A percentile compares a stretch with the other conserved stretches of the same genome.
Conservation (phyloP, 2,329 filamentous ascomycete genomes). For the Pochonia chlamydosporia region DNA sequence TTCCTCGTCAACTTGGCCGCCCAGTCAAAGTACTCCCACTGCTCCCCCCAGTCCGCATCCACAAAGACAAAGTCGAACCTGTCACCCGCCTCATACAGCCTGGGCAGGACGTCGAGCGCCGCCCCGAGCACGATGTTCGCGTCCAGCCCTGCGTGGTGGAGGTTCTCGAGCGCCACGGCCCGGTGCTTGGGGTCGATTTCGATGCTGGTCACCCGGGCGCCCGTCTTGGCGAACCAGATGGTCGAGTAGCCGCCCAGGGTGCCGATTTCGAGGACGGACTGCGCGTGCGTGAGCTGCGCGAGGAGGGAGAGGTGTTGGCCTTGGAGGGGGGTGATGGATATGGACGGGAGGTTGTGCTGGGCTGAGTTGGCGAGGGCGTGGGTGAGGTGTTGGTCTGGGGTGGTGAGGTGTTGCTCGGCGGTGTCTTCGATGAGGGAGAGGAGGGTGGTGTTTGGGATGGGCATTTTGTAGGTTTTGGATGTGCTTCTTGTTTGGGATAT, state of each 20-base stretch:
- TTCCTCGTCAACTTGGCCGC: conserved; percentile 33
- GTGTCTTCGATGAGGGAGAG: not conserved
- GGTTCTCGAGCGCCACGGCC: conserved; percentile 40
- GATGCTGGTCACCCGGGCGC: conserved; percentile 39
- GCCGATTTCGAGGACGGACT: conserved; percentile 45
- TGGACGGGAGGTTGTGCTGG: conserved; percentile 26
- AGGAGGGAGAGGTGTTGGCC: conserved; percentile 35
- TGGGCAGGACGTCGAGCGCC: conserved; percentile 32
- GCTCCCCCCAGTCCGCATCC: conserved; percentile 45
- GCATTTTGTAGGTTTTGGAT: not conserved
- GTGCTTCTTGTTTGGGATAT: not conserved
- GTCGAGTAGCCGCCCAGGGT: conserved; percentile 49
- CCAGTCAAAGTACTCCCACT: conserved; percentile 42
- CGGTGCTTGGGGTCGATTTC: conserved; percentile 41
- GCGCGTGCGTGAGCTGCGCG: conserved; percentile 26
- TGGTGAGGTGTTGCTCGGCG: not conserved
- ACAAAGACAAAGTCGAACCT: conserved; percentile 47
- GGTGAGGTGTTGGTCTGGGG: not conserved
- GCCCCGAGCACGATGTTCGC: conserved; percentile 40
- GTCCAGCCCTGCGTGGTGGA: conserved; percentile 28
- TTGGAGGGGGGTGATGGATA: conserved; percentile 27
- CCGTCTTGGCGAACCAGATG: conserved; percentile 42
- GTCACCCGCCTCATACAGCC: conserved; percentile 33
- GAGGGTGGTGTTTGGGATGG: not conserved
- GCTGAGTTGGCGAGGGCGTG: conserved; percentile 26